phyloP scores from a whole-genome alignment of 306 rosid species.

The Pachyrhizus erosus region DNA sequence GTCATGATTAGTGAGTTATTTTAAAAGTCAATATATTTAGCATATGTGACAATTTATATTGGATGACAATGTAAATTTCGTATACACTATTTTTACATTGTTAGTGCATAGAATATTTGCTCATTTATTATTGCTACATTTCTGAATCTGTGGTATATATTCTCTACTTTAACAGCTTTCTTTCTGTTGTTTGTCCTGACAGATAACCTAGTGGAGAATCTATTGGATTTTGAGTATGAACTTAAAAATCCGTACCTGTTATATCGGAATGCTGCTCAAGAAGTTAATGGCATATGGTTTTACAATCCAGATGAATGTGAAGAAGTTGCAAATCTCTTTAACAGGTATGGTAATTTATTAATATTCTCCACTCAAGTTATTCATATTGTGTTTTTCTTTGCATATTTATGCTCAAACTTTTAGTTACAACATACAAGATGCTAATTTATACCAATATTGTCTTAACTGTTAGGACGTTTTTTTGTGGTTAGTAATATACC shows the following conservation, averaged over 20 bases:
- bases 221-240: slow-evolving; percentile 95
- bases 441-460: slow-evolving; percentile 29
- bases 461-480: not conserved
- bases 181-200: slow-evolving; percentile 45
- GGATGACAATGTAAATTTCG: not conserved
- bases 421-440: slow-evolving; percentile 16
- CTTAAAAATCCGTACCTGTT: slow-evolving; percentile 86
- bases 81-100: not conserved
- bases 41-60: not conserved
- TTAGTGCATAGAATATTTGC: not conserved
- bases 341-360: slow-evolving; percentile 56
- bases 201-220: slow-evolving; percentile 96
- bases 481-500: not conserved
- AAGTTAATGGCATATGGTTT: slow-evolving; percentile 99
- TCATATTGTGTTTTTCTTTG: slow-evolving; percentile 21
- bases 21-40: too few relatives aligned
- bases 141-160: slow-evolving; percentile 35
- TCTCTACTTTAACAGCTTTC: slow-evolving; percentile 24
- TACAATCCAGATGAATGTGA: slow-evolving; percentile 91
- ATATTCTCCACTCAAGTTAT: slow-evolving; percentile 7
- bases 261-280: slow-evolving; percentile 91
- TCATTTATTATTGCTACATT: not conserved
- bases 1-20: not conserved
- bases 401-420: slow-evolving; percentile 17
- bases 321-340: slow-evolving; percentile 92